Conservation (phyloP, 2,329 filamentous ascomycete species). For the Penicillium glabrum region DNA sequence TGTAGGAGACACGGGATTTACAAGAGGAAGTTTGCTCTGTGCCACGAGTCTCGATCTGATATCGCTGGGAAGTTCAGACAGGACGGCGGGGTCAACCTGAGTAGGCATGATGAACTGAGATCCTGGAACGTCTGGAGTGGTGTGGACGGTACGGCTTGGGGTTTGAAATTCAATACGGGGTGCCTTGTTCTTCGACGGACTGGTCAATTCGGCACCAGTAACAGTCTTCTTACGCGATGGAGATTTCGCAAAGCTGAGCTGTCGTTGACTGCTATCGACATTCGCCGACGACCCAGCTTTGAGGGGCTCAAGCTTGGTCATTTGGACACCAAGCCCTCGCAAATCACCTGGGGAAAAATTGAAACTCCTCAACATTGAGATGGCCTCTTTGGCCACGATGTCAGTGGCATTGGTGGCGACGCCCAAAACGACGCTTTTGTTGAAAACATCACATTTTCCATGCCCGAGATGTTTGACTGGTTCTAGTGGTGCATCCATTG, state of each 20-base stretch:
- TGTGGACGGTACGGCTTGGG: constrained; percentile 46
- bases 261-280: constrained; percentile 69
- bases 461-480: constrained; percentile 92
- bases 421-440: constrained; percentile 80
- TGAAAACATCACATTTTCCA: constrained; percentile 91
- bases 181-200: constrained; percentile 38
- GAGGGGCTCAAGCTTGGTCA: constrained; percentile 85
- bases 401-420: constrained; percentile 77
- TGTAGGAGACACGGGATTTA: constrained; percentile 33
- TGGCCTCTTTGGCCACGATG: constrained; percentile 73
- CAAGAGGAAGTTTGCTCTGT: constrained; percentile 45
- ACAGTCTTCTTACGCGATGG: constrained; percentile 29
- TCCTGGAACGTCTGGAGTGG: constrained; percentile 73
- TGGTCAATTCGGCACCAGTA: constrained; percentile 33
- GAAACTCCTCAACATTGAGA: constrained; percentile 79
- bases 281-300: constrained; percentile 56
- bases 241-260: constrained; percentile 52
- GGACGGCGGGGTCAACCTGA: constrained; percentile 76
- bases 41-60: constrained; percentile 74
- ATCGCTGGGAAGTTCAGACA: constrained; percentile 80
- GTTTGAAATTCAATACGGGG: constrained; percentile 29
- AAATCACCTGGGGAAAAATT: constrained; percentile 87
- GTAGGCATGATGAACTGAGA: constrained; percentile 88
- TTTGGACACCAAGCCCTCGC: constrained; percentile 87
- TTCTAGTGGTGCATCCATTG: constrained; percentile 83